These are phyloP conservation scores for Didymella pinodella DNA, from an alignment of 2,329 filamentous ascomycete species.

Conservation along the genomic window DNA sequence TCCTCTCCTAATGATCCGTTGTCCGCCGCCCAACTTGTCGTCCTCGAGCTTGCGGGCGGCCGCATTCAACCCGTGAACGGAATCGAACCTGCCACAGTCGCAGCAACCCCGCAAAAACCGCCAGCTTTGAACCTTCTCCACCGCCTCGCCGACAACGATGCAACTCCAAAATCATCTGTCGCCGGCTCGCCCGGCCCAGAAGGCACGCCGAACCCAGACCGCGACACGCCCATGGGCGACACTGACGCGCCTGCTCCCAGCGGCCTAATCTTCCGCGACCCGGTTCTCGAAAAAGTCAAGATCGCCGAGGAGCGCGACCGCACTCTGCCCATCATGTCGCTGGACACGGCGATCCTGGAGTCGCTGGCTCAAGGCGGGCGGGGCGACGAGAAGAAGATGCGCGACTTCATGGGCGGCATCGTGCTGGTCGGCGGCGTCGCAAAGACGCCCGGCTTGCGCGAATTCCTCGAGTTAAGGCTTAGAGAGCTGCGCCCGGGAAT, in stretches of 20 bases:
- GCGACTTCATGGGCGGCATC: conserved; percentile 71
- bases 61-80: conserved; percentile 46
- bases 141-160: conserved; percentile 72
- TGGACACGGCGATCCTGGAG: conserved; percentile 89
- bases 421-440: conserved; percentile 51
- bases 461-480: conserved; percentile 83
- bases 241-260: conserved; percentile 30
- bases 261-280: conserved; percentile 51
- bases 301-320: conserved; percentile 75
- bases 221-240: conserved; percentile 56
- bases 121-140: conserved; percentile 75
- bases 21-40: conserved; percentile 80
- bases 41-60: conserved; percentile 61
- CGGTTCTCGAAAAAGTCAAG: conserved; percentile 59
- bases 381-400: conserved; percentile 89
- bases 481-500: conserved; percentile 69
- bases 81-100: conserved; percentile 54
- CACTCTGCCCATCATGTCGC: conserved; percentile 80
- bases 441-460: conserved; percentile 72
- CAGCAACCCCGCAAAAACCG: conserved; percentile 60
- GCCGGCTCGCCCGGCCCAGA: conserved; percentile 89
- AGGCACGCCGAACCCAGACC: conserved; percentile 75
- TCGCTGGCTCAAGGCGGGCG: conserved; percentile 87
- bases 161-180: conserved; percentile 83
- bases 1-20: conserved; percentile 89